Percentiles rank a stretch among this genome's conserved stretches.
Evolutionary conservation across 345 rosid species (phyloP).

Genomic region (Abelmoschus esculentus): DNA sequence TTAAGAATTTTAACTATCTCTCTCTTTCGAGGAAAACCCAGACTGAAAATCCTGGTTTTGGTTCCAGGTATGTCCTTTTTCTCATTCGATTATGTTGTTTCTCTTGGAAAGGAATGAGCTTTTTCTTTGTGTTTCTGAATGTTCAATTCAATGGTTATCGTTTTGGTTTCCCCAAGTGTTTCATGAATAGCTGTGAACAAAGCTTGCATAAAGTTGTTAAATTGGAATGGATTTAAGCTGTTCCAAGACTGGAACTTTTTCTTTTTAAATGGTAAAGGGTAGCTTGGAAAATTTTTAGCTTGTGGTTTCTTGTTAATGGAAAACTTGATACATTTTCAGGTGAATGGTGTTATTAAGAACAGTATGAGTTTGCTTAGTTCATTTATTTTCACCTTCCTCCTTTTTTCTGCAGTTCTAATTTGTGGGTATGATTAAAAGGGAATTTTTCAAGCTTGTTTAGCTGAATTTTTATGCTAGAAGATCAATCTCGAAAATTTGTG

Average conservation of each 20-base stretch:
- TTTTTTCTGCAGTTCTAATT: not conserved
- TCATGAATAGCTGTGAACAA: not conserved
- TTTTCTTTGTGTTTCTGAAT: not conserved
- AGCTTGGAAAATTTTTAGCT: too few relatives aligned
- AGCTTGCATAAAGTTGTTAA: not conserved
- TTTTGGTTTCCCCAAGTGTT: not conserved
- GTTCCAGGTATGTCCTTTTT: not conserved
- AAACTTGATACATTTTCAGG: slow-evolving; percentile 5
- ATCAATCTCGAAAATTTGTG: not conserved
- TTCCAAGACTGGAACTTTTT: not conserved
- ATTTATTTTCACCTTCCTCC: not conserved
- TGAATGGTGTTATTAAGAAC: not conserved
- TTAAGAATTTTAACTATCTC: not conserved
- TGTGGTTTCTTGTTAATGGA: not conserved
- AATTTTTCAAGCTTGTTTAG: not conserved
- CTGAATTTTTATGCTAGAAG: not conserved
- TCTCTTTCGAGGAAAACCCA: not conserved
- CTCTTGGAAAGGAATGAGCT: not conserved
- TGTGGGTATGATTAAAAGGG: not conserved
- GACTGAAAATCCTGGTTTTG: not conserved
- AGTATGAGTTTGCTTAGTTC: not conserved
- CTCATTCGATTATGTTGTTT: not conserved
- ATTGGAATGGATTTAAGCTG: not conserved
- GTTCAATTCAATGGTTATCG: not conserved
- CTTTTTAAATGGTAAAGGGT: not conserved